Percentiles rank a stretch among this genome's conserved stretches.
phyloP scores from a whole-genome alignment of 2,329 filamentous ascomycete species.

The Diaporthe caulivora region DNA sequence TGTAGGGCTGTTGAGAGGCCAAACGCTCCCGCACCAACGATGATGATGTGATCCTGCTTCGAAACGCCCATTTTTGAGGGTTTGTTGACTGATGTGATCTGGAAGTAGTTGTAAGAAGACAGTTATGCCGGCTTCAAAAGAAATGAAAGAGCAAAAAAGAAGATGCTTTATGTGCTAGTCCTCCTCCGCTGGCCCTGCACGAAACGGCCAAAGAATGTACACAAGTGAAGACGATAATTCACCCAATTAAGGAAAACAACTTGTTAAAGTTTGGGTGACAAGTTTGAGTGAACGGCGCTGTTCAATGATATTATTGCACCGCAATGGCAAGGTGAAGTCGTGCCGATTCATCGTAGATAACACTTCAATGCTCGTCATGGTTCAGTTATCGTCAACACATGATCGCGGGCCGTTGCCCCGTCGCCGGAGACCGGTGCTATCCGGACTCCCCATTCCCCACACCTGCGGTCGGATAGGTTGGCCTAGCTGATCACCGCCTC shows the following conservation, averaged over 20 bases:
- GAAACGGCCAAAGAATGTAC: not conserved
- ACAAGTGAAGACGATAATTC: not conserved
- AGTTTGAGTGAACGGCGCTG: no score
- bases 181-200: not conserved
- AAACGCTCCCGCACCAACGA: constrained; percentile 62
- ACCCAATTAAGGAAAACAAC: not conserved
- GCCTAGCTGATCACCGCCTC: not conserved
- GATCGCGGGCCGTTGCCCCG: constrained; percentile 17
- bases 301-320: not conserved
- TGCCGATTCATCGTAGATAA: constrained; percentile 27
- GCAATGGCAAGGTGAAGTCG: not conserved
- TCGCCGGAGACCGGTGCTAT: not conserved
- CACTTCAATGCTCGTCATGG: not conserved
- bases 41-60: constrained; percentile 44
- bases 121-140: not conserved
- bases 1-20: constrained; percentile 64
- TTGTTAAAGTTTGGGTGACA: no score
- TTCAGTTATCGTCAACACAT: constrained; percentile 1
- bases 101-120: not conserved
- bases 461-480: not conserved
- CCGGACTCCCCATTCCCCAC: not conserved
- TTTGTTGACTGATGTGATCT: not conserved
- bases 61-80: not conserved
- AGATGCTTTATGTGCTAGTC: not conserved
- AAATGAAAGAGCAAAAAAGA: not conserved